phyloP scores from a whole-genome alignment of 345 rosid species.

The Tarenaya hassleriana region DNA sequence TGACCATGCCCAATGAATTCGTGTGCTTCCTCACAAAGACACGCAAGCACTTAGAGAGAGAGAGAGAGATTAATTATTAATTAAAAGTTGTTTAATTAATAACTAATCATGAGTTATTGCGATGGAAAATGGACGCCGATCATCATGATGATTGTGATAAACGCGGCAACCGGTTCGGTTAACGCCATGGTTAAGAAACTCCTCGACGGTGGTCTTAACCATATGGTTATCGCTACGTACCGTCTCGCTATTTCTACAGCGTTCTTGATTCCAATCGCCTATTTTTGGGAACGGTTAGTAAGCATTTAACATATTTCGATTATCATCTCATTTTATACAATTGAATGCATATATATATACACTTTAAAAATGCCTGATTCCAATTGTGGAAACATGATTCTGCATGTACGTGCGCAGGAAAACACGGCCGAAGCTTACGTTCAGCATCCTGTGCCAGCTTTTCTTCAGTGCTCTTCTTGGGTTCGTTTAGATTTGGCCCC shows the following conservation, averaged over 20 bases:
- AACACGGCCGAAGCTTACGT: constrained; percentile 57
- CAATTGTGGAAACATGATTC: too few species aligned
- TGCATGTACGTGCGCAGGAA: constrained; percentile 34
- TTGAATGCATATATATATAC: neutral
- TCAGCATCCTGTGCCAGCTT: constrained; percentile 42
- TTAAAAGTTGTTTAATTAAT: neutral
- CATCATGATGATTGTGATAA: constrained; percentile 36
- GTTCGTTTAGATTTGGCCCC: constrained; percentile 23
- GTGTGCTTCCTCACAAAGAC: constrained; percentile 4
- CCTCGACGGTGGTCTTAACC: constrained; percentile 49
- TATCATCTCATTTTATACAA: neutral
- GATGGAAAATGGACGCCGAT: constrained; percentile 48
- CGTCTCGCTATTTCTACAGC: constrained; percentile 48
- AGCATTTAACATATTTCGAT: neutral
- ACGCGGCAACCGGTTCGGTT: constrained; percentile 37
- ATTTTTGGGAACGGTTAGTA: constrained; percentile 47
- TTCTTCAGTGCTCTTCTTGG: constrained; percentile 71
- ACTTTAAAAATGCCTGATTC: neutral
- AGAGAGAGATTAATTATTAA: constrained; percentile 11
- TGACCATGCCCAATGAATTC: too few species aligned
- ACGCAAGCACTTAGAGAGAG: neutral
- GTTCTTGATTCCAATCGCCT: constrained; percentile 48
- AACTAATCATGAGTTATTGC: constrained; percentile 24
- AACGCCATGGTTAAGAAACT: constrained; percentile 52
- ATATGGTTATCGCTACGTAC: constrained; percentile 51